These are phyloP conservation scores for Lophiotrema nucula DNA, from an alignment of 495 filamentous ascomycete species.

Conservation along the genomic window DNA sequence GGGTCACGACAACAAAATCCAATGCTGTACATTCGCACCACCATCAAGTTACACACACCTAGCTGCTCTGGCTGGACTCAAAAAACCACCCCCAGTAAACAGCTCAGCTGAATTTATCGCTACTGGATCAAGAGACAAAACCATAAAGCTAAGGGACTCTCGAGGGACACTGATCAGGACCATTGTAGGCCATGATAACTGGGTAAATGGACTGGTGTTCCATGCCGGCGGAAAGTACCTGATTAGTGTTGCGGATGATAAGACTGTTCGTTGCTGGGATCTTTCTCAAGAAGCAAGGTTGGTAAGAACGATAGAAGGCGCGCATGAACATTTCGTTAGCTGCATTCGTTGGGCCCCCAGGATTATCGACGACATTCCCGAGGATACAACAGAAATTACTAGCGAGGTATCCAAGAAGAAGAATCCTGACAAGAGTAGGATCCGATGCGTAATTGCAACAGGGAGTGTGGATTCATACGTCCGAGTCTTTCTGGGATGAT, in stretches of 20 bases:
- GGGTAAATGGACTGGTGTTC: slow-evolving; percentile 84
- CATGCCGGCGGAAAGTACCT: slow-evolving; percentile 95
- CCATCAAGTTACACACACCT: slow-evolving; percentile 73
- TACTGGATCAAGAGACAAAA: slow-evolving; percentile 88
- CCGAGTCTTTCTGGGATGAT: too few relatives aligned
- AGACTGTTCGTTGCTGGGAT: slow-evolving; percentile 94
- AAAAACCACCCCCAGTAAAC: slow-evolving; percentile 70
- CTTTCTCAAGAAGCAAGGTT: slow-evolving; percentile 87
- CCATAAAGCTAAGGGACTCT: slow-evolving; percentile 84
- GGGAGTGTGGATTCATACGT: slow-evolving; percentile 64
- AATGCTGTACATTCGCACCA: slow-evolving; percentile 88
- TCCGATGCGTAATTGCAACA: slow-evolving; percentile 64
- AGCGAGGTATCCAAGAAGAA: slow-evolving; percentile 54
- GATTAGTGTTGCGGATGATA: slow-evolving; percentile 81
- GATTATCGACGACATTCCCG: slow-evolving; percentile 57
- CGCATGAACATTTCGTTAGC: slow-evolving; percentile 83
- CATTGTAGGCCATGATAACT: slow-evolving; percentile 90
- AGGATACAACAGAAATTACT: slow-evolving; percentile 42
- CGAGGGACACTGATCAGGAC: slow-evolving; percentile 86
- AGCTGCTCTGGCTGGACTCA: slow-evolving; percentile 76
- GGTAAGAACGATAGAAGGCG: slow-evolving; percentile 76
- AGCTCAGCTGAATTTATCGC: slow-evolving; percentile 87
- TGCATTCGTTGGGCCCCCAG: slow-evolving; percentile 91
- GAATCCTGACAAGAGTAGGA: slow-evolving; percentile 45
- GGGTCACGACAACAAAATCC: slow-evolving; percentile 85